phyloP scores from a whole-genome alignment of 2,329 filamentous ascomycete species.

The Ceratocystis albifundus region DNA sequence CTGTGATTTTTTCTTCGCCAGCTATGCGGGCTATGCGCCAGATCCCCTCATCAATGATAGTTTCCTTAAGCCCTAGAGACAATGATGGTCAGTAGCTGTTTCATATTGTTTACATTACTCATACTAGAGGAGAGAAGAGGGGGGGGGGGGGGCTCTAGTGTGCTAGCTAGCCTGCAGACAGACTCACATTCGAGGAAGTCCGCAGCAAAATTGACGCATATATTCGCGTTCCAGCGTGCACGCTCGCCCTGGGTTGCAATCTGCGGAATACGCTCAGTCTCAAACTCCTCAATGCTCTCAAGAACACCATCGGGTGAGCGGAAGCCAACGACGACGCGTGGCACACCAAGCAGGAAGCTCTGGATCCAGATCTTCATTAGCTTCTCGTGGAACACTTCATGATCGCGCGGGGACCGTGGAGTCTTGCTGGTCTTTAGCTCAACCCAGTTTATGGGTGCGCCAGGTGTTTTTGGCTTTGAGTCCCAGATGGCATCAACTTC shows the following conservation, averaged over 20 bases:
- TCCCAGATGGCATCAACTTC: slow-evolving; percentile 95
- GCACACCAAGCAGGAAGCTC: slow-evolving; percentile 85
- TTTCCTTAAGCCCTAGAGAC: slow-evolving; percentile 44
- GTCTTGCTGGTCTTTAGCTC: slow-evolving; percentile 86
- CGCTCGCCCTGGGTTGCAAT: slow-evolving; percentile 57
- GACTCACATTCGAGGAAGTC: slow-evolving; percentile 63
- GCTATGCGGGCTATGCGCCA: slow-evolving; percentile 66
- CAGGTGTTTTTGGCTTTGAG: slow-evolving; percentile 54
- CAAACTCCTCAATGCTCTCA: slow-evolving; percentile 60
- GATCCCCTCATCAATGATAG: slow-evolving; percentile 58
- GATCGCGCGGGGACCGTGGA: slow-evolving; percentile 55
- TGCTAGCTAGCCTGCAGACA: not conserved
- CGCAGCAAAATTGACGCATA: slow-evolving; percentile 82
- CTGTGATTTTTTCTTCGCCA: slow-evolving; percentile 54
- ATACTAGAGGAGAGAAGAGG: no score
- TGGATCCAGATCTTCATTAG: slow-evolving; percentile 95
- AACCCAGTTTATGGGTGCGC: slow-evolving; percentile 74
- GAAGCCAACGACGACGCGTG: slow-evolving; percentile 84
- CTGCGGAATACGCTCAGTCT: slow-evolving; percentile 66
- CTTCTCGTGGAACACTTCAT: slow-evolving; percentile 73
- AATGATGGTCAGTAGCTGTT: not conserved
- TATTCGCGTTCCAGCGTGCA: slow-evolving; percentile 76
- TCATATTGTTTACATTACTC: no score
- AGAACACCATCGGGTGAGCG: slow-evolving; percentile 60
- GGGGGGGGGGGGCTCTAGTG: not conserved